Percentiles rank a stretch among this genome's conserved stretches.
phyloP scores from a whole-genome alignment of 768 basidiomycete genomes.

The Tricholoma sp. region DNA sequence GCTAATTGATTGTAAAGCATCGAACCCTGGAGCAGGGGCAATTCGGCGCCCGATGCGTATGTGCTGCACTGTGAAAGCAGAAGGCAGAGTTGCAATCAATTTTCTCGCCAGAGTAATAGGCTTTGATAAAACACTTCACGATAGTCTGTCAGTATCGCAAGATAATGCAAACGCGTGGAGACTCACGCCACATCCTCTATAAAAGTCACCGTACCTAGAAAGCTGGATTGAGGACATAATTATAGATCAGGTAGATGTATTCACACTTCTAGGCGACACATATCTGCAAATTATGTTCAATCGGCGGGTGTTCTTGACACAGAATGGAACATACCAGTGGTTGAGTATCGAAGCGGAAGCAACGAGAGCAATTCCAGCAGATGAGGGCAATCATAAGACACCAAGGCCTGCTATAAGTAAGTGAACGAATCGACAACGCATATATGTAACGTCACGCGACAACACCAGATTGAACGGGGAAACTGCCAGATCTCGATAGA shows the following conservation, averaged over 20 bases:
- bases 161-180: constrained; percentile 1
- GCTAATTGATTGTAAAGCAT: neutral
- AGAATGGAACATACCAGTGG: constrained; percentile 3
- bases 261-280: constrained; percentile 61
- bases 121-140: constrained; percentile 54
- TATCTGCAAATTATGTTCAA: constrained; percentile 19
- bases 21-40: constrained; percentile 48
- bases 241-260: constrained; percentile 11
- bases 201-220: constrained; percentile 37
- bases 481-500: constrained; percentile 14
- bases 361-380: constrained; percentile 9
- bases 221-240: neutral
- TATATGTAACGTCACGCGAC: constrained; percentile 29
- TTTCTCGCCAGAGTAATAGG: constrained; percentile 57
- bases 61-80: constrained; percentile 52
- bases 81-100: constrained; percentile 46
- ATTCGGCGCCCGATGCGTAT: constrained; percentile 55
- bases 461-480: constrained; percentile 14
- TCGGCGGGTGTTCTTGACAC: neutral
- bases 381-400: constrained; percentile 17
- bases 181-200: constrained; percentile 38
- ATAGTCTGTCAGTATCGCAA: constrained; percentile 3
- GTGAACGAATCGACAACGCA: constrained; percentile 15
- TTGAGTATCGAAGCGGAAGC: neutral
- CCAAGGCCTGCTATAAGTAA: constrained; percentile 15